Evolutionary conservation across 139 green algal genomes (phyloP), one percentile per base, ranked within the genome.

Genomic region (Zygnema cylindricum): DNA sequence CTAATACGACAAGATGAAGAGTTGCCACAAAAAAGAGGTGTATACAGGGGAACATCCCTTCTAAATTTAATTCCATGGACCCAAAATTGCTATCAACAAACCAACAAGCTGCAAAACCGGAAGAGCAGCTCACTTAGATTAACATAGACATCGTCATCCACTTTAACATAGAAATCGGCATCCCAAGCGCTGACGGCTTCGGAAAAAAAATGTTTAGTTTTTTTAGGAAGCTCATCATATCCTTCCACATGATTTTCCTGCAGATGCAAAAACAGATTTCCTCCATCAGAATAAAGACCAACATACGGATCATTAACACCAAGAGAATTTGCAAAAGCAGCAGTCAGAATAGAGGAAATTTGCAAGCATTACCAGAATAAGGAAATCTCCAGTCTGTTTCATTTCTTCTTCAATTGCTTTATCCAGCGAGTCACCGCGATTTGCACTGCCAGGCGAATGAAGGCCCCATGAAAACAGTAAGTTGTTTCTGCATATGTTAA

Each of bases 81-180:
- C n/a, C n/a, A n/a, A n/a, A n/a, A n/a, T n/a, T n/a, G n/a, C n/a
- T n/a, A n/a, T n/a, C n/a, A n/a, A n/a, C n/a, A n/a, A n/a, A n/a
- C n/a, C n/a, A n/a, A n/a, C n/a, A n/a, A n/a, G n/a, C n/a, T n/a
- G n/a, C n/a, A n/a, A n/a, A n/a, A n/a, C n/a, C n/a, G n/a, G n/a
- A n/a, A n/a, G 57, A 73, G 57, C 57, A 25, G n/a, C 81, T 23
- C 16, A 89, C 83, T 75, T 32, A 89, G 2, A 35, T 88, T 89
- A 49, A 89, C 3, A 75, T 88, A 89, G 33, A 89, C 83, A 30
- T 89, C 83, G n/a, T 89, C 81, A 11, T 90, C 54, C 73, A 93
- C 88, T 39, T 96, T 96, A 88, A 96, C 93, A 76, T 96, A 96
- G 76, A 96, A 96, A 69, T 94, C 86, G 30, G 94, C 94, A 69